These are phyloP conservation scores for Ophiostoma angusticollis DNA, from an alignment of 2,329 filamentous ascomycete genomes.

Conservation along the genomic window DNA sequence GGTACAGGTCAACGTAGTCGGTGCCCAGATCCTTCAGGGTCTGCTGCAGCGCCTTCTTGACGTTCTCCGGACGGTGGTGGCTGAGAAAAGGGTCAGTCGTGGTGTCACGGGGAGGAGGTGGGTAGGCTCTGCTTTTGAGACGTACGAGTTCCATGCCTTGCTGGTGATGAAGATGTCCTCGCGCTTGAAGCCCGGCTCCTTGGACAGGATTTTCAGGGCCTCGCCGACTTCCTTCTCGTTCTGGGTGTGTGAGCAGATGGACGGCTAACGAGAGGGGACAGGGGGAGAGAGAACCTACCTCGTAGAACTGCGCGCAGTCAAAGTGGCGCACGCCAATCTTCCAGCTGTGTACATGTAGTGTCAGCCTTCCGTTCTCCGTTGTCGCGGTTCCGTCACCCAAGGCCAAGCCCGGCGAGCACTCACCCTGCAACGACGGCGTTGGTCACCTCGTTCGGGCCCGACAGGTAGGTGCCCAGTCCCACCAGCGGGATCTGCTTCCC, in stretches of 20 bases:
- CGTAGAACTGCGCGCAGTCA: not conserved
- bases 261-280: not conserved
- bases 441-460: not conserved
- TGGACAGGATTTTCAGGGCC: not conserved
- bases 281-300: not conserved
- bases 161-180: not conserved
- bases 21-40: not conserved
- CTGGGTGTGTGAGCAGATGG: not conserved
- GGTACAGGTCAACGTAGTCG: not conserved
- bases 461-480: constrained; percentile 1
- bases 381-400: too few relatives aligned
- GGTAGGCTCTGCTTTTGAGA: too few relatives aligned
- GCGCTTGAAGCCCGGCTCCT: not conserved
- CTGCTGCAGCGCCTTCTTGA: not conserved
- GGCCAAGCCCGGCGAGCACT: too few relatives aligned
- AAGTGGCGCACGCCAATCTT: not conserved
- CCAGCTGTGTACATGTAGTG: too few relatives aligned
- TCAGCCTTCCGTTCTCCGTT: too few relatives aligned
- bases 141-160: not conserved
- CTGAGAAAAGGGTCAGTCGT: too few relatives aligned
- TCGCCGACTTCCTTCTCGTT: not conserved
- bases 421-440: not conserved
- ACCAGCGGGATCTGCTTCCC: not conserved
- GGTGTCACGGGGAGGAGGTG: too few relatives aligned
- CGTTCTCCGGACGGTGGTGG: not conserved